Percentiles rank a stretch among this genome's conserved stretches.
Evolutionary conservation across 2,329 filamentous ascomycete genomes (phyloP).

Genomic region (Exophiala sp.): DNA sequence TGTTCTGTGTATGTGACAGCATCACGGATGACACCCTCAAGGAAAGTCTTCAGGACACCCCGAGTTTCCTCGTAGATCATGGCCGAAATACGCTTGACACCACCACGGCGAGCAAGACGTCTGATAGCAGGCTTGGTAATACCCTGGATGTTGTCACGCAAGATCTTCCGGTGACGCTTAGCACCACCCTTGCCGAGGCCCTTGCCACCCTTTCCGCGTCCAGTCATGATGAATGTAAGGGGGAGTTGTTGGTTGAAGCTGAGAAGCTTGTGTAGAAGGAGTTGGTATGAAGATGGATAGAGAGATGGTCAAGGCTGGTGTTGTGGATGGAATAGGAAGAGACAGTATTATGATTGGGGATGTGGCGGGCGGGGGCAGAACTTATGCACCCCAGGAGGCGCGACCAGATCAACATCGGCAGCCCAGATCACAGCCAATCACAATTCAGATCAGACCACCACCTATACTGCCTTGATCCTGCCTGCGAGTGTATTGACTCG

Average conservation of each 20-base stretch:
- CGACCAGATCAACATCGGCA: conserved; percentile 23
- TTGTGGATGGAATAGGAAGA: conserved; percentile 13
- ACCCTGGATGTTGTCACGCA: conserved; percentile 99
- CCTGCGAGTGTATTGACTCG: conserved; percentile 3
- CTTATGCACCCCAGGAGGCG: conserved; percentile 22
- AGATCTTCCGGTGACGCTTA: conserved; percentile 98
- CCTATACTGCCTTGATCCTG: background rate
- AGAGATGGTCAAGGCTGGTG: conserved; percentile 5
- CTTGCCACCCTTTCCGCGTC: conserved; percentile 87
- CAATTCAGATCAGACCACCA: conserved; percentile 29
- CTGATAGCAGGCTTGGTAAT: conserved; percentile 98
- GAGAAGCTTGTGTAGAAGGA: conserved; percentile 11
- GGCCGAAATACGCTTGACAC: conserved; percentile 99
- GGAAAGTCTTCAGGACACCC: conserved; percentile 74
- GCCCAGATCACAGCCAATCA: conserved; percentile 28
- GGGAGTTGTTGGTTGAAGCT: conserved; percentile 24
- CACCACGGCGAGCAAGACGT: conserved; percentile 96
- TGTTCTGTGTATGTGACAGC: conserved; percentile 77
- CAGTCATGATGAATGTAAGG: conserved; percentile 50
- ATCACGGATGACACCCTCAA: conserved; percentile 73
- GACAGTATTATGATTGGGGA: conserved; percentile 18
- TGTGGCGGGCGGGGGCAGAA: conserved; percentile 14
- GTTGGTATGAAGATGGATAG: conserved; percentile 11
- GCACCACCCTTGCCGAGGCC: conserved; percentile 96
- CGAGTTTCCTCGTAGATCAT: conserved; percentile 81